Percentiles rank a stretch among this genome's conserved stretches.
phyloP scores from a whole-genome alignment of 2,329 filamentous ascomycete species.

The Cladosporium halotolerans region DNA sequence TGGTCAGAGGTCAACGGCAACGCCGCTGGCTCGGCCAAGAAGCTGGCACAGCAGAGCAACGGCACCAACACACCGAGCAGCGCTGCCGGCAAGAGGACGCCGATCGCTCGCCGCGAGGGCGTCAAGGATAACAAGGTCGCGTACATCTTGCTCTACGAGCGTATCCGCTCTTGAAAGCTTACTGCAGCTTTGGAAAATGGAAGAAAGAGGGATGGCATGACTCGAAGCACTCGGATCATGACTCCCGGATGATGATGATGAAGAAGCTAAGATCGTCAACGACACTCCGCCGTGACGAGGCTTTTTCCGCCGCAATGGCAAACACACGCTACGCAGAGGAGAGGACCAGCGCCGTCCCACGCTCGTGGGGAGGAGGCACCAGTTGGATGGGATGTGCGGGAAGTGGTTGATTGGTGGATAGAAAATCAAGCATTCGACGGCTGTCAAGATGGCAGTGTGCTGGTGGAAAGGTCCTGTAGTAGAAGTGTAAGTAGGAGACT shows the following conservation, averaged over 20 bases:
- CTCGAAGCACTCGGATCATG: background rate
- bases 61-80: constrained; percentile 44
- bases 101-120: constrained; percentile 44
- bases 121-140: constrained; percentile 93
- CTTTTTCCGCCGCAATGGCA: no score
- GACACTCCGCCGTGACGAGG: background rate
- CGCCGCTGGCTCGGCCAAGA: constrained; percentile 38
- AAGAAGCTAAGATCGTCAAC: background rate
- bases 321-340: no score
- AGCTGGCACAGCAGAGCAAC: constrained; percentile 55
- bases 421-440: background rate
- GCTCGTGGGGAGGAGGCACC: constrained; percentile 6
- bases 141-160: constrained; percentile 93
- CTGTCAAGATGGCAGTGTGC: no score
- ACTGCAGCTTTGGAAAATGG: background rate
- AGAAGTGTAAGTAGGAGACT: constrained; percentile 1
- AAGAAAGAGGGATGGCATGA: no score
- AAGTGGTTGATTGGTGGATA: background rate
- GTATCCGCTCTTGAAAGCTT: constrained; percentile 40
- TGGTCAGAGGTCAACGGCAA: constrained; percentile 82
- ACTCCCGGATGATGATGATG: no score
- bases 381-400: background rate
- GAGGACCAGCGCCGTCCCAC: background rate
- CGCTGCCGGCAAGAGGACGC: constrained; percentile 45
- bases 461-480: background rate